Base-by-base conservation (phyloP, 83 land plant genomes). In the Larix sibirica region DNA sequence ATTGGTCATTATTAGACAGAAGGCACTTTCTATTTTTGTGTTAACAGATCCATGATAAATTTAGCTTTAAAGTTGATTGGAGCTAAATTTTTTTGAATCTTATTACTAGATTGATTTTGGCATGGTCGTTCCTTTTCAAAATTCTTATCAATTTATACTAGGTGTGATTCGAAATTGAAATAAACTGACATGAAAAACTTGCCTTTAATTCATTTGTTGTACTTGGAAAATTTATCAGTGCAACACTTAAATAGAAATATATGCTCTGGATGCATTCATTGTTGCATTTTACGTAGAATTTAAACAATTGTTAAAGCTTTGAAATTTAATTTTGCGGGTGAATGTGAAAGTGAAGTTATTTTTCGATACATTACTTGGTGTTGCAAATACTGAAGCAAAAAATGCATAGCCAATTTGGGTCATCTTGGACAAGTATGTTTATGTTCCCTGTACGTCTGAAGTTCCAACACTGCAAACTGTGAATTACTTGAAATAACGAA, bases 401-500 rank as follows among this genome's bases (percentile, higher is more conserved):
- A 86, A 65, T 80, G 81, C 85, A 58, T 84, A 89, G 73, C 94
- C 99, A 44, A 87, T 75, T 56, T 96, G 99, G 99, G 95, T 96
- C 79, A 92, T 96, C 12, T 81, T 96, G 68, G 99, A 96, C 85
- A 96, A 91, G 99, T 94, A 91, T 89, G 84, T 7, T 70, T 17
- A 0, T 7, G 16, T 81, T 14, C 9, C 65, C 24, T 36, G 0
- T 24, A 24, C 20, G 24, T 12, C 58, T 20, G 50, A 9, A 50
- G 20, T 20, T 20, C 79, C 7, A 36, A 9, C 54, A 1, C 50
- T 38, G 28, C 23, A 76, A 76, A 76, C 16, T 44, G 6, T 67
- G 23, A 17, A 50, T 60, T 20, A 16, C 58, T 28, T 44, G 59
- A 21, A n/a, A 10, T 44, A 75, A 44, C 62, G 8, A 44, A 4